Percentiles rank a stretch among this genome's conserved stretches.
These are phyloP conservation scores for Dalbergia oliveri DNA, from an alignment of 306 rosid species.

Conservation along the genomic window DNA sequence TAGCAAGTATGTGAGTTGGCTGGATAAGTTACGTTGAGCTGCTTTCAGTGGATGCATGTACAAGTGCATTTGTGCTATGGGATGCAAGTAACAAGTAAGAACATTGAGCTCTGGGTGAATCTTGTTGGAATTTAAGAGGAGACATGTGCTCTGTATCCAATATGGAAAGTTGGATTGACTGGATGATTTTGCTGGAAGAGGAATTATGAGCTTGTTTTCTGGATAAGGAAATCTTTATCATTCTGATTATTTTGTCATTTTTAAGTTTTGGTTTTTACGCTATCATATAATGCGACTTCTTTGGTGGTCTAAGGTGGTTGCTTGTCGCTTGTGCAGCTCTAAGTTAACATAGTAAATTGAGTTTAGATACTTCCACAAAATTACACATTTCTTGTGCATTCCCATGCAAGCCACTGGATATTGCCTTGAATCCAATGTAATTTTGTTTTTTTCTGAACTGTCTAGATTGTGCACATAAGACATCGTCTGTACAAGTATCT, in stretches of 20 bases:
- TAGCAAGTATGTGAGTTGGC: constrained; percentile 15
- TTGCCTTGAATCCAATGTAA: not conserved
- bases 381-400: not conserved
- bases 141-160: constrained; percentile 1
- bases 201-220: constrained; percentile 34
- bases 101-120: not conserved
- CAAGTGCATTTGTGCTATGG: not conserved
- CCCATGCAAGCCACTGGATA: not conserved
- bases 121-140: constrained; percentile 28
- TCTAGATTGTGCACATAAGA: constrained; percentile 27
- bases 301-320: not conserved
- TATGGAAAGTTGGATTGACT: constrained; percentile 24
- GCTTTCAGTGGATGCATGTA: constrained; percentile 33
- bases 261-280: constrained; percentile 12
- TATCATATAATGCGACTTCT: not conserved
- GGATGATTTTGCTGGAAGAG: constrained; percentile 15
- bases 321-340: not conserved
- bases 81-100: constrained; percentile 24
- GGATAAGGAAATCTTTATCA: constrained; percentile 12
- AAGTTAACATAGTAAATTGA: constrained; percentile 7
- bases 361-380: constrained; percentile 2
- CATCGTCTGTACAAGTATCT: constrained; percentile 3
- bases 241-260: not conserved
- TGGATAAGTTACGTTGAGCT: constrained; percentile 39
- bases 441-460: constrained; percentile 1